A percentile compares a stretch with the other conserved stretches of the same genome.
These are phyloP conservation scores for Termitomyces sp. DNA, from an alignment of 768 basidiomycete species.

Conservation along the genomic window DNA sequence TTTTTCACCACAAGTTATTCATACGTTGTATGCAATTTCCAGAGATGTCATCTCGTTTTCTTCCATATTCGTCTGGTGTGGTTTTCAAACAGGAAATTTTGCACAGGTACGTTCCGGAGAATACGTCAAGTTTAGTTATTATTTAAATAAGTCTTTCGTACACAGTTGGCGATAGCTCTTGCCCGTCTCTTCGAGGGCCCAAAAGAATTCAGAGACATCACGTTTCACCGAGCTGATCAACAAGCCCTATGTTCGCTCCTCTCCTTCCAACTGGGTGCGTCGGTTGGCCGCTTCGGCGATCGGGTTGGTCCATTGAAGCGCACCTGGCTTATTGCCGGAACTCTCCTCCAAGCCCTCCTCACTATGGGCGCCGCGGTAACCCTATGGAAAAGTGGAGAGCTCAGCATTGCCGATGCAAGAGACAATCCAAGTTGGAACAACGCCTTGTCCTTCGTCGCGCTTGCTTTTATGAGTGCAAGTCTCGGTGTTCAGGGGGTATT, in stretches of 20 bases:
- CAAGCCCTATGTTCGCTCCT: slow-evolving; percentile 79
- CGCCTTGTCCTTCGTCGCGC: slow-evolving; percentile 59
- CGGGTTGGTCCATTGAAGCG: slow-evolving; percentile 71
- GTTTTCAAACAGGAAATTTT: slow-evolving; percentile 81
- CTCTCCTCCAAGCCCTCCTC: slow-evolving; percentile 71
- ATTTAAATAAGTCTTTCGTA: background rate
- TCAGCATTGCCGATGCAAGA: slow-evolving; percentile 50
- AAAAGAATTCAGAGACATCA: slow-evolving; percentile 43
- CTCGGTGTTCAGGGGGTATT: slow-evolving; percentile 86
- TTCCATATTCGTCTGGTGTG: slow-evolving; percentile 82
- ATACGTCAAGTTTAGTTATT: background rate
- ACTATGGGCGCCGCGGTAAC: slow-evolving; percentile 71
- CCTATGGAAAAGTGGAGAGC: slow-evolving; percentile 68
- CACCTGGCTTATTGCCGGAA: slow-evolving; percentile 70
- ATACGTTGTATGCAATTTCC: background rate
- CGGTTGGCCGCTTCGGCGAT: slow-evolving; percentile 83
- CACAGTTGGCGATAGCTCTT: slow-evolving; percentile 73
- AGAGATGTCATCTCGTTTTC: slow-evolving; percentile 77
- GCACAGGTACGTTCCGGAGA: slow-evolving; percentile 46
- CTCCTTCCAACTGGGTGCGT: slow-evolving; percentile 76
- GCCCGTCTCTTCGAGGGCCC: slow-evolving; percentile 72
- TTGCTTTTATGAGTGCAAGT: slow-evolving; percentile 80
- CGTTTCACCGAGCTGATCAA: slow-evolving; percentile 79
- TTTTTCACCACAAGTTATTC: background rate
- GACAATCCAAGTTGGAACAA: slow-evolving; percentile 73